Conservation (phyloP, 1,284 basidiomycete genomes). For the Erythrobasidium hasegawianum region DNA sequence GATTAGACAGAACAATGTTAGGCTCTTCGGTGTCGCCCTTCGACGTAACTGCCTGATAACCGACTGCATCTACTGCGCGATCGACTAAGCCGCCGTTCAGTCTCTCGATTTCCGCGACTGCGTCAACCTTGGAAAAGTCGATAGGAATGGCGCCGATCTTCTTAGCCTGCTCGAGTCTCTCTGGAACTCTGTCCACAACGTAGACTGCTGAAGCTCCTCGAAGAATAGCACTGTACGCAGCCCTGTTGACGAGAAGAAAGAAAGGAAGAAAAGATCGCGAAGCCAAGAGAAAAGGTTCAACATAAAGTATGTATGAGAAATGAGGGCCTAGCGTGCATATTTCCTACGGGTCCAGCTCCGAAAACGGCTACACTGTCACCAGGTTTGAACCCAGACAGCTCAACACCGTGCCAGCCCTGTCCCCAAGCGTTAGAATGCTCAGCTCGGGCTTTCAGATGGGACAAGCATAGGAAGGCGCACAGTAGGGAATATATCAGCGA, state of each 20-base stretch:
- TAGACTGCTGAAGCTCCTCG: conserved; percentile 57
- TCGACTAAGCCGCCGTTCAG: conserved; percentile 52
- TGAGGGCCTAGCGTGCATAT: conserved; percentile 49
- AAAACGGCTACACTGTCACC: conserved; percentile 58
- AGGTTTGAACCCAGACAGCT: conserved; percentile 50
- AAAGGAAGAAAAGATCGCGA: too few relatives aligned
- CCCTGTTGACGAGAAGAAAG: conserved; percentile 38
- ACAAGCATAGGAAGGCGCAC: conserved; percentile 33
- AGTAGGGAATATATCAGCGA: conserved; percentile 59
- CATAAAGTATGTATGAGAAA: too few relatives aligned
- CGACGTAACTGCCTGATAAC: conserved; percentile 56
- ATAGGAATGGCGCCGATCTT: conserved; percentile 56
- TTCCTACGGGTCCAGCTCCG: conserved; percentile 54
- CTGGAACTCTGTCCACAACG: conserved; percentile 57
- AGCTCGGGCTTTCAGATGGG: neutral
- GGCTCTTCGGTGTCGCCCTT: conserved; percentile 58
- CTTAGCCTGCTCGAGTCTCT: conserved; percentile 56
- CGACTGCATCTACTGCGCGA: conserved; percentile 52
- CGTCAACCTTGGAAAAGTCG: conserved; percentile 51
- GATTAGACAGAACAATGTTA: conserved; percentile 55
- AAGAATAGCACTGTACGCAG: conserved; percentile 57
- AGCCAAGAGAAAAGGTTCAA: too few relatives aligned
- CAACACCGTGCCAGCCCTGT: conserved; percentile 55
- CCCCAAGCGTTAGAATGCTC: neutral
- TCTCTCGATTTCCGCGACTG: conserved; percentile 40